A percentile compares a stretch with the other conserved stretches of the same genome.
Evolutionary conservation across 192 early-diverging fungal species (phyloP).

Genomic region (Chytriomyces sp.): DNA sequence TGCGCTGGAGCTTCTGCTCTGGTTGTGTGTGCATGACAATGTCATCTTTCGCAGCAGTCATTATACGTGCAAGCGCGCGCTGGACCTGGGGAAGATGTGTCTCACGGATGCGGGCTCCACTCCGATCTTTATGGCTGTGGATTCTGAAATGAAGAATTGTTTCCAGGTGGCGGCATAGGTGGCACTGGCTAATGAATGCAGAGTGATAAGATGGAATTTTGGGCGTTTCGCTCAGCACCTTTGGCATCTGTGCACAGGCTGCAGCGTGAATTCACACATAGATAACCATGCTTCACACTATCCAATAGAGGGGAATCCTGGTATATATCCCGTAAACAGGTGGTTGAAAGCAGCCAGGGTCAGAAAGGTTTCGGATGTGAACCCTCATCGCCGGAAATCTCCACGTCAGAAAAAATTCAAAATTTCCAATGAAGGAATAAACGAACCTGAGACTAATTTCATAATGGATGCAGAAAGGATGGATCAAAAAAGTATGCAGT

Average conservation of each 20-base stretch:
- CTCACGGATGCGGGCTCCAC: too few species aligned
- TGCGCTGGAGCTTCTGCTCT: slow-evolving; percentile 35
- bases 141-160: background rate
- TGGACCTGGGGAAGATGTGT: background rate
- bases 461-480: background rate
- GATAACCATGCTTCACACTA: too few species aligned
- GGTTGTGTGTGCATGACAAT: background rate
- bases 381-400: background rate
- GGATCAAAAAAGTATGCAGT: background rate
- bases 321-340: background rate
- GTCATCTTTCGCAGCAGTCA: background rate
- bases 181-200: too few species aligned
- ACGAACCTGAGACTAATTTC: too few species aligned
- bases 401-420: too few species aligned
- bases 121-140: background rate
- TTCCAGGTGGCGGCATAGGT: background rate
- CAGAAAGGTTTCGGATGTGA: background rate
- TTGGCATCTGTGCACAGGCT: too few species aligned
- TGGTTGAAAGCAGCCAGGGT: background rate
- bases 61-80: background rate
- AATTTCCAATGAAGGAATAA: too few species aligned
- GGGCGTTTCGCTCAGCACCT: too few species aligned
- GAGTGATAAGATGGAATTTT: too few species aligned
- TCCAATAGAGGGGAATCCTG: background rate
- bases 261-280: too few species aligned